Base-by-base conservation (phyloP, 2,329 filamentous ascomycete genomes). In the Cercospora citrullina region DNA sequence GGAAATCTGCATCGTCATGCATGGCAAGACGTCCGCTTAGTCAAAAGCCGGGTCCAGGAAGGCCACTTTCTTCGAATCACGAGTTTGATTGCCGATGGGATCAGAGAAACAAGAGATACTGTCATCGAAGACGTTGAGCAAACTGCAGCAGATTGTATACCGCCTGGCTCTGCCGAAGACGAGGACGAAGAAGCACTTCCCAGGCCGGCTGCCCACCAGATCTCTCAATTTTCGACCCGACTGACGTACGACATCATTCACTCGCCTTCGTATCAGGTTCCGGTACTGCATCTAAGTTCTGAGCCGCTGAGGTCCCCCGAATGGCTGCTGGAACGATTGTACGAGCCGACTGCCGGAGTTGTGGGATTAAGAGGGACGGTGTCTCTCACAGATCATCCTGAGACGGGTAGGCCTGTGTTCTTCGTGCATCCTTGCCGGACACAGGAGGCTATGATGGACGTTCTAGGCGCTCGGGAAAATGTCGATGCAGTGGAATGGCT, bases 401-500 rank as follows among this genome's bases (percentile, higher is more conserved):
- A 91, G 68, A 92, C 89, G 67, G 91, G 90, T 63, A 80, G 89
- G 67, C 92, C 93, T 48, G 87, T 89, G 60, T 97, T 94, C 80
- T 97, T 97, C 80, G 86, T 98, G 74, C 95, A 99, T 81, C 94
- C 95, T 26, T 98, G 95, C 81, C 88, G 92, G 78, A 91, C 95
- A 8, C 91, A 91, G 65, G 90, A 94, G 72, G 91, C 91, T 63
- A 91, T 98, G 86, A 83, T 84, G 73, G 83, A 82, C 84, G 77
- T 60, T 80, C 75, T 79, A 14, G 74, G 4, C 62, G 73, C 67
- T 4, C 64, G 73, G 66, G 70, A 75, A n/a, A 71, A 83, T 55
- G 80, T 74, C 18, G 53, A 18, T 3, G 79, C 83, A 5, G 78
- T 89, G 75, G 84, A 89, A 74, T 98, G 98, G 82, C 84, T 98